Evolutionary conservation across 2,329 filamentous ascomycete genomes (phyloP), one percentile per base, ranked within the genome.

Genomic region (Trichoderma semiorbis): DNA sequence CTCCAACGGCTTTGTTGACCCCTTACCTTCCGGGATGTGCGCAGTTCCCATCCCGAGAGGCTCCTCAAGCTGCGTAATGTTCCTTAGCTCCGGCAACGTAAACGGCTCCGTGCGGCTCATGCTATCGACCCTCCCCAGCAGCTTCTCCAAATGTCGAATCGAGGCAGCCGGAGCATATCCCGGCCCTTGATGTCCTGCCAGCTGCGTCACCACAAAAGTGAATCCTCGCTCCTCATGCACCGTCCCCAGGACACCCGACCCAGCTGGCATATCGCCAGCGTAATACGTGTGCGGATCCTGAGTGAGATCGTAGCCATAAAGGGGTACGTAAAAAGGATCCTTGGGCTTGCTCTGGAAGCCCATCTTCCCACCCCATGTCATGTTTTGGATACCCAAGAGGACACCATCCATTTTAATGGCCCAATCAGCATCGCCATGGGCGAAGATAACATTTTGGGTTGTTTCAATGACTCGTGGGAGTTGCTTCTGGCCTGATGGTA

Each of bases 201-300:
- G 78, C 50, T 88, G 84, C 69, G 94, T 85, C 36, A 87, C 86
- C 3, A 90, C 89, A 74, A 89, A 93, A 0, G 93, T 96, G 61
- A 97, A 81, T 0, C 92, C 92, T 55, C 93, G 86, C 84, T 97
- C 94, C 0, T 89, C 91, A 75, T 92, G 89, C 18, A 87, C 87
- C 0, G 88, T 89, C 0, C 94, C 94, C 78, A 94, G 84, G 1
- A 92, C 84, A 2, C 93, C 93, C 1, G 86, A 84, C 0, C 86
- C 91, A 0, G 90, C 88, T 21, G 87, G 79, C n/a, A 83, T 84
- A 14, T 81, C 81, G 2, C 28, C 12, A 12, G 21, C 30, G 81
- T 75, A 69, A 74, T 80, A 16, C n/a, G n/a, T n/a, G n/a, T n/a
- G n/a, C n/a, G n/a, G n/a, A n/a, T n/a, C n/a, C n/a, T n/a, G n/a